Base-by-base conservation (phyloP, 306 rosid species). In the Vigna angularis region DNA sequence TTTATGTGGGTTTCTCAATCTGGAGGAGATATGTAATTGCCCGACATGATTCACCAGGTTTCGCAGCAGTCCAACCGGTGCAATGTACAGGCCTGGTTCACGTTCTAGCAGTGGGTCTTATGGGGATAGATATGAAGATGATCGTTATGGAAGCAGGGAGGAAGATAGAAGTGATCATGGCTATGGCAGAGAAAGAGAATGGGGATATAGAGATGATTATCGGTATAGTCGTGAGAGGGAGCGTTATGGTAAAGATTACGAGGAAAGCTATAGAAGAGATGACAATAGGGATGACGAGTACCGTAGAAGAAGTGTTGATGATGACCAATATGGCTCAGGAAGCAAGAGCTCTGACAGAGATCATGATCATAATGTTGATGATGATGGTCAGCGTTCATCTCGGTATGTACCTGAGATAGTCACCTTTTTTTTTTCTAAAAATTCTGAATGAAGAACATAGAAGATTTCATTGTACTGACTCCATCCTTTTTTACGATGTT, bases 51-150 rank as follows among this genome's bases (percentile, higher is more conserved):
- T 77, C 69, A 63, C 69, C 88, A 93, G 98, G 92, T 93, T 88
- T 70, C 93, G 86, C 75, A 84, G 38, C 83, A 53, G 90, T 53
- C 80, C 91, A 67, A 2, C 90, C 1, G 93, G 92, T 61, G 93
- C 93, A 78, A 88, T 91, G 94, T 83, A 87, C 74, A 89, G 85
- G 80, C 94, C 94, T 2, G 90, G 92, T 64, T 75, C 90, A 59
- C 72, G 86, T 50, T 83, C 93, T 22, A 66, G 79, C 59, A 68
- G 69, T 55, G 94, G 87, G 67, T 76, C 78, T 63, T 85, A 82
- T 79, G 94, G 88, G 61, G 96, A 93, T 65, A 87, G 84, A 81
- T 87, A 85, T 82, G 98, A 91, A 26, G 93, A 87, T 70, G 93
- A 93, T 79, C 87, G 84, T 38, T 84, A 83, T 28, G 86, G 88